Evolutionary conservation across 1,139 yeast genomes (phyloP), one percentile per base, ranked within the genome.

Genomic region (Saccharomyces hybrid): DNA sequence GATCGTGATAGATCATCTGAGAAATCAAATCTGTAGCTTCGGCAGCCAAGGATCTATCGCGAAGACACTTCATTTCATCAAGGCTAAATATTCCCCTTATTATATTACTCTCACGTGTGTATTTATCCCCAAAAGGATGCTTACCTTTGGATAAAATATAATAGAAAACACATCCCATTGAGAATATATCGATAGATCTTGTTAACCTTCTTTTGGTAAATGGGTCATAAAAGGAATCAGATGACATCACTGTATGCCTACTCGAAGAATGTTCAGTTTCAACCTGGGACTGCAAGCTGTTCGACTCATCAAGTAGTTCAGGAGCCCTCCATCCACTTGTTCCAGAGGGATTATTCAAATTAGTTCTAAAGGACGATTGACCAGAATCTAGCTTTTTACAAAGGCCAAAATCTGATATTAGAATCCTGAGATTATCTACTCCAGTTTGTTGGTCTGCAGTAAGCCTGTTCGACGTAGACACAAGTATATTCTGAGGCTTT

Each of bases 261-360:
- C 51, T 48, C 13, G 56, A 58, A 9, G 49, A 48, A 13, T 52
- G 52, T n/a, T 59, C 58, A 4, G 54, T 56, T 47, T 49, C 55
- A 25, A 56, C 48, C 31, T 56, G 54, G 2, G 56, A 54, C 27
- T 58, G 58, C 9, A 57, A 38, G 6, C 57, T 28, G 57, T 57
- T 46, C 62, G 65, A 74, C 31, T 74, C 81, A 44, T 81, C 74
- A 47, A 88, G 72, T 41, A 93, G 74, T 67, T 93, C 99, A 0
- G 99, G 99, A 0, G 99, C 98, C 62, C 98, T 80, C 99, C 99
- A 93, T 1, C 99, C 99, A 6, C 93, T 82, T 0, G 99, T 93
- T 2, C 99, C 99, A 0, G 97, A 96, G 9, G 96, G 95, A 65
- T 89, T 86, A 0, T 93, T 84, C 0, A 96, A 86, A 0, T 97